These are phyloP conservation scores for Calvatia gigantea DNA, from an alignment of 768 basidiomycete genomes.

Conservation along the genomic window DNA sequence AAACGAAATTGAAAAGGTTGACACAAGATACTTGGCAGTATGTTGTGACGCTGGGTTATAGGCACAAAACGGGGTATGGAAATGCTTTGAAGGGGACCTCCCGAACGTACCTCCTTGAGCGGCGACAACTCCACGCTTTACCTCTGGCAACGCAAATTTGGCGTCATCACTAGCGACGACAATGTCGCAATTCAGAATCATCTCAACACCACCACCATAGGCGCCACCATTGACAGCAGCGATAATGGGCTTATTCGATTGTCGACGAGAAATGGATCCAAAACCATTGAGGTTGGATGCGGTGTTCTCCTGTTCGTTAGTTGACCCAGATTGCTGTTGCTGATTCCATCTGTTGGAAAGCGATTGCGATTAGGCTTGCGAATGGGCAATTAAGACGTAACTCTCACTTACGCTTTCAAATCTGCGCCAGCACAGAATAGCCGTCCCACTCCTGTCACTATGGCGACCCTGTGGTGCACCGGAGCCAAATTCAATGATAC, in stretches of 20 bases:
- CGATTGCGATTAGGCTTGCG: background rate
- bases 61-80: background rate
- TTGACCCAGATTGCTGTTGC: slow-evolving; percentile 39
- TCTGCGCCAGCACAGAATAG: slow-evolving; percentile 81
- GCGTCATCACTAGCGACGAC: slow-evolving; percentile 67
- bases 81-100: background rate
- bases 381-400: background rate
- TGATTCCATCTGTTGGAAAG: slow-evolving; percentile 52
- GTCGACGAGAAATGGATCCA: slow-evolving; percentile 68
- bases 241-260: slow-evolving; percentile 68
- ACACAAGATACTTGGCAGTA: too few relatives aligned
- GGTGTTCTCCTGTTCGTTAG: slow-evolving; percentile 40
- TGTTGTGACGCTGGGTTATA: too few relatives aligned
- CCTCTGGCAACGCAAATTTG: slow-evolving; percentile 73
- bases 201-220: slow-evolving; percentile 64
- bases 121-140: slow-evolving; percentile 73
- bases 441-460: slow-evolving; percentile 72
- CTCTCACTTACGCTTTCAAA: slow-evolving; percentile 56
- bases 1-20: too few relatives aligned
- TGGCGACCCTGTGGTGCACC: slow-evolving; percentile 52
- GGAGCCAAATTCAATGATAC: background rate
- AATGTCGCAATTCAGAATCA: slow-evolving; percentile 73
- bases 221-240: slow-evolving; percentile 80
- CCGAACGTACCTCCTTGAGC: slow-evolving; percentile 62
- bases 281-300: slow-evolving; percentile 54